phyloP scores from a whole-genome alignment of 2,329 filamentous ascomycete species.

The Trichoderma oligosporum region DNA sequence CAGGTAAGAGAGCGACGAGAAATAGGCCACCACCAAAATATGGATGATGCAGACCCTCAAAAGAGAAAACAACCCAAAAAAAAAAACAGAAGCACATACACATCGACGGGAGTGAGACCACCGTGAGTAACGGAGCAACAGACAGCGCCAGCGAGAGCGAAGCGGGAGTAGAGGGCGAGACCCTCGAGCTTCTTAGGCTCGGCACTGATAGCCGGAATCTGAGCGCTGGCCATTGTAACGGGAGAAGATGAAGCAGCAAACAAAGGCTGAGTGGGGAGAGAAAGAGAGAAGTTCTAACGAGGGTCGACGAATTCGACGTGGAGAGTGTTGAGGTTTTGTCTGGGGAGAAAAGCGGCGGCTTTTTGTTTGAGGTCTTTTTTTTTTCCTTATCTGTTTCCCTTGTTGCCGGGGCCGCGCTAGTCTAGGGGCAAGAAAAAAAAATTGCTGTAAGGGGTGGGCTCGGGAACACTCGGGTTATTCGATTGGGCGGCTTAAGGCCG shows the following conservation, averaged over 20 bases:
- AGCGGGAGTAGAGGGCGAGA: slow-evolving; percentile 82
- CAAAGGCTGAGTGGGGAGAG: slow-evolving; percentile 9
- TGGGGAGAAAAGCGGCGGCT: slow-evolving; percentile 17
- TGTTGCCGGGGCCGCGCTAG: slow-evolving; percentile 13
- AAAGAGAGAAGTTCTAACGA: not conserved
- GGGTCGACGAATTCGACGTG: slow-evolving; percentile 13
- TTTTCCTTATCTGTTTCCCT: slow-evolving; percentile 18
- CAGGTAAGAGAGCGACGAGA: not conserved
- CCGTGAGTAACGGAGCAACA: slow-evolving; percentile 99
- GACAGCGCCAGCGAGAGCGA: slow-evolving; percentile 94
- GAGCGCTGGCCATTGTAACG: slow-evolving; percentile 19
- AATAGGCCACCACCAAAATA: not conserved
- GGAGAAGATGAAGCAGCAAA: not conserved
- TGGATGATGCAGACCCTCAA: not conserved
- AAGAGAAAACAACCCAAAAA: not conserved
- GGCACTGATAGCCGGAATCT: slow-evolving; percentile 32
- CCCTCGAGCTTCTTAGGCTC: slow-evolving; percentile 45
- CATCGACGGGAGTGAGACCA: slow-evolving; percentile 95
- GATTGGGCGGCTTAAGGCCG: not conserved
- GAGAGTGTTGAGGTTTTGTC: slow-evolving; percentile 13
- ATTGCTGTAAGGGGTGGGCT: slow-evolving; percentile 1
- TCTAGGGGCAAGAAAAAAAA: slow-evolving; percentile 17
- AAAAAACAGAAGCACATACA: slow-evolving; percentile 60
- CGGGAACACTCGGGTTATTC: slow-evolving; percentile 18
- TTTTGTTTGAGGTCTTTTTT: slow-evolving; percentile 21